A percentile compares a stretch with the other conserved stretches of the same genome.
Conservation (phyloP, 2,329 filamentous ascomycete species). For the Cladosporium oxysporum region DNA sequence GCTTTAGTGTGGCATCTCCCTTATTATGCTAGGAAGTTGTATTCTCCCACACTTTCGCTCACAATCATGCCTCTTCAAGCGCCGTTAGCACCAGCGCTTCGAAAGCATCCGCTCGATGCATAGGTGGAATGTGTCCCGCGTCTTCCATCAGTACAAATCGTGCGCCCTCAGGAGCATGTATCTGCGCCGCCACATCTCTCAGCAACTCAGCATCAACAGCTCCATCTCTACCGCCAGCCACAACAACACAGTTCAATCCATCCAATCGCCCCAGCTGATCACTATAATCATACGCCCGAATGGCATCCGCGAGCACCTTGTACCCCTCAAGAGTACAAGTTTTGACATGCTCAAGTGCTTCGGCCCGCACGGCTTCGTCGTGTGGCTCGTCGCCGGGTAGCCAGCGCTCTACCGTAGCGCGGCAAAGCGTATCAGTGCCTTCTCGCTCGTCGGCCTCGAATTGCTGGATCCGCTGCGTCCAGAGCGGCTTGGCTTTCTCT, state of each 20-base stretch:
- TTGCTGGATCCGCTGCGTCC: slow-evolving; percentile 29
- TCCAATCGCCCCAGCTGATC: slow-evolving; percentile 22
- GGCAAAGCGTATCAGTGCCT: slow-evolving; percentile 24
- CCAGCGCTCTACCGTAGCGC: slow-evolving; percentile 31
- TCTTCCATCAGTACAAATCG: slow-evolving; percentile 29
- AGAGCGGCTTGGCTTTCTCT: slow-evolving; percentile 25
- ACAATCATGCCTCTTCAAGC: slow-evolving; percentile 18
- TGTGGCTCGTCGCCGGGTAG: slow-evolving; percentile 26
- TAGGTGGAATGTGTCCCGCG: slow-evolving; percentile 34
- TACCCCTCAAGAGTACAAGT: slow-evolving; percentile 31
- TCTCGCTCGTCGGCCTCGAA: slow-evolving; percentile 28
- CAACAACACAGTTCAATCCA: slow-evolving; percentile 26
- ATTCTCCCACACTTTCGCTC: not conserved
- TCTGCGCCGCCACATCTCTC: slow-evolving; percentile 27
- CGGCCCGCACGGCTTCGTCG: slow-evolving; percentile 25
- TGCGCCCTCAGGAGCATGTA: slow-evolving; percentile 20
- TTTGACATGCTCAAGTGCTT: slow-evolving; percentile 27
- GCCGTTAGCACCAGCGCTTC: slow-evolving; percentile 28
- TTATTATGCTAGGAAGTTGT: not conserved
- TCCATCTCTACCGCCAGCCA: slow-evolving; percentile 30
- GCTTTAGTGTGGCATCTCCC: not conserved
- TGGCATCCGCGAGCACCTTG: slow-evolving; percentile 31
- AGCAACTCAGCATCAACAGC: slow-evolving; percentile 26
- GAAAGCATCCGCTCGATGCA: slow-evolving; percentile 32
- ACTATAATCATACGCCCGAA: slow-evolving; percentile 33